phyloP scores from a whole-genome alignment of 345 rosid species.

The Alliaria petiolata region DNA sequence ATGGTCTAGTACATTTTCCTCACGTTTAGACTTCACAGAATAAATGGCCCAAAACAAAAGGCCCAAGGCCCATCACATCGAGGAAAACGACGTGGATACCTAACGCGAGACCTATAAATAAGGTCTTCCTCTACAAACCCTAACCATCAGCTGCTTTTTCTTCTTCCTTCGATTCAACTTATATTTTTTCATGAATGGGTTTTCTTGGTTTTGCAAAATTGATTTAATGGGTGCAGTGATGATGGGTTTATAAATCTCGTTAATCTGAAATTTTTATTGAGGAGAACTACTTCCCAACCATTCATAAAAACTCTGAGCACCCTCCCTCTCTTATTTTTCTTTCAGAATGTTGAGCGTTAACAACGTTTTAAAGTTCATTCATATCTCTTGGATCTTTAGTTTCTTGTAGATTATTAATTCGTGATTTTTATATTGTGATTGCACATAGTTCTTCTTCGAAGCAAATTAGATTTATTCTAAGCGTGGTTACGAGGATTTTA shows the following conservation, averaged over 20 bases:
- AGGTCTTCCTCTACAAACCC: not conserved
- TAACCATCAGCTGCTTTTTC: not conserved
- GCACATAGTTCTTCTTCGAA: conserved; percentile 36
- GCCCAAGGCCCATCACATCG: not conserved
- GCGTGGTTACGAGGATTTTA: conserved; percentile 26
- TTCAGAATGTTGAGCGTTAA: not conserved
- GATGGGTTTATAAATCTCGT: conserved; percentile 38
- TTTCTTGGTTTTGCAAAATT: not conserved
- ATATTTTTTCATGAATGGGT: not conserved
- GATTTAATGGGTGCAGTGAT: conserved; percentile 29
- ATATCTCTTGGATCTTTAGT: not conserved
- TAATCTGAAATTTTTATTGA: conserved; percentile 29
- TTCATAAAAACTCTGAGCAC: conserved; percentile 32
- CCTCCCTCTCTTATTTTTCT: not conserved
- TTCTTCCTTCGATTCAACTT: not conserved
- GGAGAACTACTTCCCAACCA: conserved; percentile 31
- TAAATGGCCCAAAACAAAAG: conserved; percentile 7
- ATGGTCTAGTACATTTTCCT: no score
- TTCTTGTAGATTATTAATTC: not conserved
- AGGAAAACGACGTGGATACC: not conserved
- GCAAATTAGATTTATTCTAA: conserved; percentile 28
- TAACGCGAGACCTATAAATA: conserved; percentile 18
- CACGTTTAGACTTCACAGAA: not conserved
- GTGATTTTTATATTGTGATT: not conserved
- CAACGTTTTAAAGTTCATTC: not conserved